A percentile compares a stretch with the other conserved stretches of the same genome.
These are phyloP conservation scores for Nevesoporus exiguus DNA, from an alignment of 768 basidiomycete species.

Conservation along the genomic window DNA sequence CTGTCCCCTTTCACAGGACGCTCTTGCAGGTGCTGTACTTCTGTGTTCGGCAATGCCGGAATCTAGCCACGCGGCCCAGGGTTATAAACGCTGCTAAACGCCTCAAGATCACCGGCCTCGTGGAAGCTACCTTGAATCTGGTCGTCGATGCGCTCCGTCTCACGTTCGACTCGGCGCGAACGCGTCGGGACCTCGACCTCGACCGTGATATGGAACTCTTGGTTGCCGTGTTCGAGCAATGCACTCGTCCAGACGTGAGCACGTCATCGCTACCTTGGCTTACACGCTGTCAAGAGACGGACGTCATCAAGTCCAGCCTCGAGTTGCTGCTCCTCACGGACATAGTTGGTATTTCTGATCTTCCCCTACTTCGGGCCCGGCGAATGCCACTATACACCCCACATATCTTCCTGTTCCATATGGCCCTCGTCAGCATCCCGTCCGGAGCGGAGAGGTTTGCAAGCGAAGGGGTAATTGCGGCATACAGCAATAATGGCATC, in stretches of 20 bases:
- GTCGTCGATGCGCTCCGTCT: conserved; percentile 65
- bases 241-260: conserved; percentile 64
- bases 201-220: conserved; percentile 81
- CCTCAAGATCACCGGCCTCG: conserved; percentile 51
- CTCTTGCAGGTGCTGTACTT: conserved; percentile 82
- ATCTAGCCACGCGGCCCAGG: conserved; percentile 46
- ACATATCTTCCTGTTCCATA: conserved; percentile 81
- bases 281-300: conserved; percentile 72
- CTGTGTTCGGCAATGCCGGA: conserved; percentile 61
- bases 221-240: conserved; percentile 80
- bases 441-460: conserved; percentile 83
- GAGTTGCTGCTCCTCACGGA: conserved; percentile 69
- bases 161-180: conserved; percentile 62
- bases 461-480: conserved; percentile 73
- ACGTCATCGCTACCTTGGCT: conserved; percentile 76
- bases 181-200: conserved; percentile 55
- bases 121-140: conserved; percentile 61
- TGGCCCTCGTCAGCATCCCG: conserved; percentile 73
- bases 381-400: conserved; percentile 71
- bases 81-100: conserved; percentile 58
- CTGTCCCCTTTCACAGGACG: conserved; percentile 72
- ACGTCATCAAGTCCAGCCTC: conserved; percentile 71
- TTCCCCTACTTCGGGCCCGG: conserved; percentile 56
- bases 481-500: conserved; percentile 82
- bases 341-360: conserved; percentile 64